Evolutionary conservation across 1,284 basidiomycete species (phyloP), one percentile per base, ranked within the genome.

Genomic region (Leccinum fuscescens): DNA sequence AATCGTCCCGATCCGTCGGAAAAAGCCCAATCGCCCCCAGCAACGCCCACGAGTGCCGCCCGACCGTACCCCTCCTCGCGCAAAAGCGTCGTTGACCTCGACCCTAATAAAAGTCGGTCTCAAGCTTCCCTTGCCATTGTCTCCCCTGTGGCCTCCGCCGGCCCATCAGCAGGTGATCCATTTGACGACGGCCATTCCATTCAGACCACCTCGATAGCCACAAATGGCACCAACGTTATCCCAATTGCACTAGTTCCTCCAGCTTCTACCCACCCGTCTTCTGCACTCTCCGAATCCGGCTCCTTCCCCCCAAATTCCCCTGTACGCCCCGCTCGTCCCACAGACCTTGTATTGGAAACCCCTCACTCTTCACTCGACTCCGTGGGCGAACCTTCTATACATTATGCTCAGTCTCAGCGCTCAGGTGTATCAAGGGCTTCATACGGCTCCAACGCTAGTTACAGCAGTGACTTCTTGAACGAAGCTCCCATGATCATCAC

Each of bases 401-500:
- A 67, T 48, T 83, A 85, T 64, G 78, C 82, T 17, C 73, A 72
- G 8, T 89, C 87, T 11, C 78, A 80, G 31, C 74, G 74, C 42
- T 88, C 89, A 4, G 80, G 76, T 42, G 82, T 80, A 20, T 83
- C 84, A 24, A 80, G 89, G 64, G 80, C 84, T 62, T 92, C 90
- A 17, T 90, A 83, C 73, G 82, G 88, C 79, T 86, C 89, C 35
- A 84, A 80, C 48, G 87, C 85, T 51, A 92, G 88, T 67, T 90
- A 82, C 70, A 82, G 87, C 12, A 90, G 88, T 66, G 90, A 92
- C 66, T 82, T 93, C 72, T 76, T 93, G 60, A 85, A 85, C 66
- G 91, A 93, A 71, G 85, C 88, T 1, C 90, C 91, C 15, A 86
- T 89, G 75, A 93, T 93, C 66, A 82, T 93, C 63, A 90, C 88